phyloP scores from a whole-genome alignment of 495 filamentous ascomycete genomes.

The Chaetomidium leptoderma region DNA sequence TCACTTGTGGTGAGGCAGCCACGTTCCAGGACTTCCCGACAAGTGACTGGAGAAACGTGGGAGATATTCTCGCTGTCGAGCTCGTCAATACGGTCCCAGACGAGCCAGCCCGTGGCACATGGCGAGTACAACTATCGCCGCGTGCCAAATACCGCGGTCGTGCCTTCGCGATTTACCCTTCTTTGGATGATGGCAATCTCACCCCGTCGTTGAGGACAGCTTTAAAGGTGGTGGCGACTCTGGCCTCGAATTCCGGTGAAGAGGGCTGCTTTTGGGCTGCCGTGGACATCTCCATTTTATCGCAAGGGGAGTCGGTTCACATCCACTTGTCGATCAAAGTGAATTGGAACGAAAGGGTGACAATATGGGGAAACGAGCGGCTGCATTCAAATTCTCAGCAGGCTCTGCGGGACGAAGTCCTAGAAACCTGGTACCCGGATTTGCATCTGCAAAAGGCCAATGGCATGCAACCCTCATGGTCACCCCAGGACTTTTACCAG shows the following conservation, averaged over 20 bases:
- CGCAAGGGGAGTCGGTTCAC: slow-evolving; percentile 9
- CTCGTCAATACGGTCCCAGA: background rate
- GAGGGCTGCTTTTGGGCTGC: slow-evolving; percentile 28
- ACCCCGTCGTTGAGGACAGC: slow-evolving; percentile 4
- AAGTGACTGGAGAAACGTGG: slow-evolving; percentile 13
- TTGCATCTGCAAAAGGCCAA: background rate
- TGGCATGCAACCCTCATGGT: slow-evolving; percentile 16
- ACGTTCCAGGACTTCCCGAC: background rate
- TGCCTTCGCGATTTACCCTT: slow-evolving; percentile 11
- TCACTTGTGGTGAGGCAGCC: background rate
- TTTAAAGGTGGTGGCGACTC: slow-evolving; percentile 13
- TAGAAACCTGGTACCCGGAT: slow-evolving; percentile 31
- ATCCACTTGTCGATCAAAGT: slow-evolving; percentile 21
- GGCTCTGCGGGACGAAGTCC: slow-evolving; percentile 17
- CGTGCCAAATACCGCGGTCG: slow-evolving; percentile 11
- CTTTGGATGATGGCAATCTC: slow-evolving; percentile 6
- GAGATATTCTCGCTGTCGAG: slow-evolving; percentile 10
- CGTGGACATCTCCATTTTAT: slow-evolving; percentile 14
- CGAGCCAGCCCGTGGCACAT: background rate
- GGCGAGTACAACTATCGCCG: slow-evolving; percentile 16
- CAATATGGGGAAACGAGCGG: slow-evolving; percentile 18
- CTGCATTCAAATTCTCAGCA: slow-evolving; percentile 15
- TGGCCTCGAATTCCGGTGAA: slow-evolving; percentile 13
- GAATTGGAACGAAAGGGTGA: slow-evolving; percentile 25
- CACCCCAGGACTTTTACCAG: slow-evolving; percentile 45